phyloP scores from a whole-genome alignment of 23 red algal species.

The Cyanidioschyzon merolae region DNA sequence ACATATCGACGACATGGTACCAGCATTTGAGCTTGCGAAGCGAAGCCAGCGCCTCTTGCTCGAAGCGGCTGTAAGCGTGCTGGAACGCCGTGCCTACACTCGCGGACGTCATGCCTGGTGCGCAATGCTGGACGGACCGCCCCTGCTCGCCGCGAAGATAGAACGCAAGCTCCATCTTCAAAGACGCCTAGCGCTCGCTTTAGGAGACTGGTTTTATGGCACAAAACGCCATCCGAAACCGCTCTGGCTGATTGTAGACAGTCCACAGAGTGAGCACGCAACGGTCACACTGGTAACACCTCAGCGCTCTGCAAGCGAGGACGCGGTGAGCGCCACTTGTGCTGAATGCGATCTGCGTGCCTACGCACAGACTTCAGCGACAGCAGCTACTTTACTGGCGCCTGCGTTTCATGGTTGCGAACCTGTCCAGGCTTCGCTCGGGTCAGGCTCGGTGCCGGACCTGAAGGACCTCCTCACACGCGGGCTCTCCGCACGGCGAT shows the following conservation, averaged over 20 bases:
- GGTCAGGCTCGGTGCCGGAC: not conserved
- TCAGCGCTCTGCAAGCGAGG: not conserved
- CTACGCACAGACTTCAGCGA: not conserved
- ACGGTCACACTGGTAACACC: not conserved
- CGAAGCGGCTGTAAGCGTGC: not conserved
- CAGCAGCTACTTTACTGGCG: not conserved
- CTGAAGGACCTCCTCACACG: no score
- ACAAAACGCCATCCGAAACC: not conserved
- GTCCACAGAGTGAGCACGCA: not conserved
- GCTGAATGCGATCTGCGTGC: not conserved
- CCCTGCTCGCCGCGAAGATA: not conserved
- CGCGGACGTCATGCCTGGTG: not conserved
- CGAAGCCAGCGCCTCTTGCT: not conserved
- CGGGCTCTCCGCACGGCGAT: no score
- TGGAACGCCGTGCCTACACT: not conserved
- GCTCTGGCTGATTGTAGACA: not conserved
- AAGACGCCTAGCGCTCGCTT: not conserved
- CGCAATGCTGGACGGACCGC: not conserved
- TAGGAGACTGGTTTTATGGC: not conserved
- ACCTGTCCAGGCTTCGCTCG: not conserved
- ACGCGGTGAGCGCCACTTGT: not conserved
- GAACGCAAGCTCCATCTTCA: not conserved
- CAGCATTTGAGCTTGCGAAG: not conserved
- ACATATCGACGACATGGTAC: not conserved
- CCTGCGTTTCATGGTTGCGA: not conserved